phyloP scores from a whole-genome alignment of 495 filamentous ascomycete genomes.

The Aspergillus homomorphus region DNA sequence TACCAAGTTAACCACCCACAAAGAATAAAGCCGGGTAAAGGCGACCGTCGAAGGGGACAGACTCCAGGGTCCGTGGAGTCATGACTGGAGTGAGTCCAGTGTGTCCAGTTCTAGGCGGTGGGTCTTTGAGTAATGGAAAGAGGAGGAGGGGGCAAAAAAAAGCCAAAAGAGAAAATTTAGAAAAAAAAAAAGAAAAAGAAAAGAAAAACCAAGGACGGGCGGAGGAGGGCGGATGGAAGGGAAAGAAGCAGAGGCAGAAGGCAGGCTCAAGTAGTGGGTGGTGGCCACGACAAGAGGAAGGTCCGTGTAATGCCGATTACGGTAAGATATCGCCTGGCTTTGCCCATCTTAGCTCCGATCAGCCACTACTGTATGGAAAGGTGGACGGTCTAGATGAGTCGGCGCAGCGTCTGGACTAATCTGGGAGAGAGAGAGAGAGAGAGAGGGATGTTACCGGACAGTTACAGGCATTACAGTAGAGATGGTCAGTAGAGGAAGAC shows the following conservation, averaged over 20 bases:
- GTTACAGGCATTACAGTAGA: neutral
- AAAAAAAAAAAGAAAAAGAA: neutral
- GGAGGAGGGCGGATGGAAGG: neutral
- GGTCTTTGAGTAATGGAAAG: neutral
- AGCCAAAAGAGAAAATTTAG: neutral
- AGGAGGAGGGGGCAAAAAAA: neutral
- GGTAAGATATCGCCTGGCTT: slow-evolving; percentile 14
- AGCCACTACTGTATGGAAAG: slow-evolving; percentile 16
- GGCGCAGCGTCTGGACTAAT: slow-evolving; percentile 3
- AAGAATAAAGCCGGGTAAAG: neutral
- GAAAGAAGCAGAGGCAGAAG: neutral
- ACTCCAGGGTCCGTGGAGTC: neutral
- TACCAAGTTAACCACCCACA: no score
- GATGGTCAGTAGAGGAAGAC: no score
- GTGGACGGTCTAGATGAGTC: slow-evolving; percentile 22
- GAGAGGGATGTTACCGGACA: neutral
- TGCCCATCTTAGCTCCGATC: slow-evolving; percentile 18
- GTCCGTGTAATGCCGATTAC: slow-evolving; percentile 23
- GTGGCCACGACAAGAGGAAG: slow-evolving; percentile 3
- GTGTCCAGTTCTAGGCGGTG: neutral
- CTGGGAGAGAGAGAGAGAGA: neutral
- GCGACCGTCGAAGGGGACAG: no score
- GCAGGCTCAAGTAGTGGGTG: no score
- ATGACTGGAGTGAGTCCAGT: neutral
- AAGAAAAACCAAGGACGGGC: neutral